Percentiles rank a stretch among this genome's conserved stretches.
phyloP scores from a whole-genome alignment of 2,329 filamentous ascomycete species.

The Cercospora sp. region DNA sequence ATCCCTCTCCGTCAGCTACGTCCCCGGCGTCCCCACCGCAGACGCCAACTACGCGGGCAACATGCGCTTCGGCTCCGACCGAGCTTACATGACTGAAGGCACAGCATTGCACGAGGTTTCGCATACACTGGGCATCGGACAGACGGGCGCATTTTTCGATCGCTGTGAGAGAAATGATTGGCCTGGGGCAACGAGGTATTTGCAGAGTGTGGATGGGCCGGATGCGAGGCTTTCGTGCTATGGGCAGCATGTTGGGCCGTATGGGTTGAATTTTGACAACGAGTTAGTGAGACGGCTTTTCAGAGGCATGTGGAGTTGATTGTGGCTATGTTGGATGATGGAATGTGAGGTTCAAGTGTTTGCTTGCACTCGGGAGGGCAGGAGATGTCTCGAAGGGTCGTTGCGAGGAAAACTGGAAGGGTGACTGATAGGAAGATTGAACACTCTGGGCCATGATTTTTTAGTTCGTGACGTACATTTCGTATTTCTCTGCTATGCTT shows the following conservation, averaged over 20 bases:
- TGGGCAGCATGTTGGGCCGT: conserved; percentile 21
- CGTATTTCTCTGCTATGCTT: background rate
- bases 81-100: conserved; percentile 20
- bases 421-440: background rate
- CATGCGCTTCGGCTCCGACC: conserved; percentile 23
- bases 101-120: conserved; percentile 20
- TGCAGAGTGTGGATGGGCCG: conserved; percentile 17
- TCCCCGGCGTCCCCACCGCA: conserved; percentile 16
- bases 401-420: no score
- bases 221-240: conserved; percentile 17
- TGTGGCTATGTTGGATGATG: background rate
- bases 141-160: conserved; percentile 11
- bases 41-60: conserved; percentile 26
- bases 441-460: background rate
- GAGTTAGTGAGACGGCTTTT: conserved; percentile 15
- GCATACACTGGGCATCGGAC: conserved; percentile 4
- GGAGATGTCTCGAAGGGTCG: no score
- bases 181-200: conserved; percentile 13
- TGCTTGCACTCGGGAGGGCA: no score
- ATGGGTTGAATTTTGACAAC: conserved; percentile 23
- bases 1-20: conserved; percentile 22
- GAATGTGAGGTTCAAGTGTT: background rate
- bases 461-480: background rate
- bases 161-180: conserved; percentile 15
- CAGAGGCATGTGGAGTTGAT: background rate